Base-by-base conservation (phyloP, 2,329 filamentous ascomycete species). In the Trichoderma arundinaceum region DNA sequence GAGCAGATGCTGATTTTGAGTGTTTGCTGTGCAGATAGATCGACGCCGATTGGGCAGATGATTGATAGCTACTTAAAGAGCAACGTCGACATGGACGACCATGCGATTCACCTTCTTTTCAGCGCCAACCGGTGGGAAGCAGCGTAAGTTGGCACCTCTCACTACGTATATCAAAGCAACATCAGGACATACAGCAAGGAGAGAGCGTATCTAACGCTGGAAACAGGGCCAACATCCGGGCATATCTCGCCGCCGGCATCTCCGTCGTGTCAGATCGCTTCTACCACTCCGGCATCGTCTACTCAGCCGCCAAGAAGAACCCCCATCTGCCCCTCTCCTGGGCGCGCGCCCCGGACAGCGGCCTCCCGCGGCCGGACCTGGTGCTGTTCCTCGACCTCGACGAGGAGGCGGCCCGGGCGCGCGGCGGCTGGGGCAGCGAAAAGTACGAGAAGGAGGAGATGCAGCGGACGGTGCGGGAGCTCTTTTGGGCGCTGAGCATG, bases 241-340 rank as follows among this genome's bases (percentile, higher is more conserved):
- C 77, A 1, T 80, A 86, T 6, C 77, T 97, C 6, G 79, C 81
- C 0, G 77, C 81, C 1, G 94, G 94, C 8, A 88, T 84, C 19
- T 95, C 88, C 0, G 84, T 99, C 38, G 82, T 99, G 44, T 89
- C 94, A 70, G 95, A 99, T 77, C 89, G 95, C 54, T 99, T 98
- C 80, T 96, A 96, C 76, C 94, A 97, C 81, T 95, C 91, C 19
- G 95, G 95, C 62, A 91, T 94, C 65, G 92, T 97, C 57, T 99
- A 98, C 80, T 92, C 90, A 28, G 92, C 92, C 0, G 94, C 95
- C 3, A 98, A 98, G 75, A 83, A 87, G 51, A 92, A 92, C 71
- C 86, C 89, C 0, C 77, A 81, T 1, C 83, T 97, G 12, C 81
- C 85, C 0, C 81, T 97, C 0, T 78, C 84, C 0, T 99, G 95